Evolutionary conservation across 139 green algal genomes (phyloP), one percentile per base, ranked within the genome.

Genomic region (Auxenochlorella protothecoides): DNA sequence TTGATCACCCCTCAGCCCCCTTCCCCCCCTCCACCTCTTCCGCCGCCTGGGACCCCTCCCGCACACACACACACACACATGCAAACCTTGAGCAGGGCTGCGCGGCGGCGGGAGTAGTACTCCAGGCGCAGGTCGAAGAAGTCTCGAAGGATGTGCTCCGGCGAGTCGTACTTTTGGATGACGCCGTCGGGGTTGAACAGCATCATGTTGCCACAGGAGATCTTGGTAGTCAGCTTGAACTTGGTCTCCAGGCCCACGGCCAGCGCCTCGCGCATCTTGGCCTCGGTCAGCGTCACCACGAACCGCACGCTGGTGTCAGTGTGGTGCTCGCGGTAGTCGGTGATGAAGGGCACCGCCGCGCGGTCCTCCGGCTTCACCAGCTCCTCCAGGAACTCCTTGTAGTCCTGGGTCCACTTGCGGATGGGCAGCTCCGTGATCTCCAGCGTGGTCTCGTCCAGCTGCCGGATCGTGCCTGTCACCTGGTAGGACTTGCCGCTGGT

Each of bases 331-430:
- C 27, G 27, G 27, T 44, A 44, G 27, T 97, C 91, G 8, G 78
- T 55, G 55, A 95, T 79, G 63, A 89, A 74, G 12, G 86, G 84
- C 0, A 63, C 53, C 6, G 68, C 64, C 15, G 79, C 80, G 78
- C 92, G 93, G 27, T 92, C 82, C 60, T 89, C 85, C 4, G 87
- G 85, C 77, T 92, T 93, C 59, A 96, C 80, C 79, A 98, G 72
- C 3, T 73, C 74, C 86, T 99, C 93, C 76, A 99, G 79, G 70
- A 96, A 96, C 78, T 99, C 95, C 85, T 98, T 98, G 87, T 99
- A 99, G 81, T 97, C 91, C 74, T 83, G 84, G 3, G 95, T 99
- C 95, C 95, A 99, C 78, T 92, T 97, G 62, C 91, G 85, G 55
- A 99, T 64, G 0, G 95, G 93, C 74, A 99, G 87, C 87, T 99